phyloP scores from a whole-genome alignment of 345 rosid species.

The Arabidopsis thaliana region DNA sequence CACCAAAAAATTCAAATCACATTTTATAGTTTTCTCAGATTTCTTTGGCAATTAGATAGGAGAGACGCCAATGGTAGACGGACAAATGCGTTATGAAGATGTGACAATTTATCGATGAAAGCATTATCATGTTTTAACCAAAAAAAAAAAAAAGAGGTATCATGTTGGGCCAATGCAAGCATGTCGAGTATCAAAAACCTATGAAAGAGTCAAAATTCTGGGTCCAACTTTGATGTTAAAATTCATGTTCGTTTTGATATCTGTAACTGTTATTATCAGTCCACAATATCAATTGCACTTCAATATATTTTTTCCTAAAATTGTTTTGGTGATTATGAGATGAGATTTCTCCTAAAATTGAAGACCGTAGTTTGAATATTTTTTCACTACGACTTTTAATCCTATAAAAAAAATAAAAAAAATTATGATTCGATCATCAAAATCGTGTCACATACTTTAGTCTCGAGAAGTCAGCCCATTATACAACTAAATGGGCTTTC shows the following conservation, averaged over 20 bases:
- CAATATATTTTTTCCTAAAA: too few species aligned
- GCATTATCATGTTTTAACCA: not conserved
- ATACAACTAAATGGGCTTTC: constrained; percentile 22
- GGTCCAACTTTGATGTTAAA: not conserved
- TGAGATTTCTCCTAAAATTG: too few species aligned
- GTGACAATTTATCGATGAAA: not conserved
- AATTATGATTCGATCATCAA: too few species aligned
- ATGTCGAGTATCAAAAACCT: not conserved
- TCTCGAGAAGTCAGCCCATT: constrained; percentile 13
- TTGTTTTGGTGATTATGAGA: too few species aligned
- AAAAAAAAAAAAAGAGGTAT: not conserved
- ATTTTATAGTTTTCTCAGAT: not conserved
- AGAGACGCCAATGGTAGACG: not conserved
- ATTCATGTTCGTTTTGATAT: too few species aligned
- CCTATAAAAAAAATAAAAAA: too few species aligned
- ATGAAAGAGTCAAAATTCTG: not conserved
- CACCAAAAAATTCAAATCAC: not conserved
- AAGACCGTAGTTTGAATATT: too few species aligned
- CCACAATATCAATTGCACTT: too few species aligned
- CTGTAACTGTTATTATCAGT: too few species aligned
- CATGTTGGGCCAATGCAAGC: constrained; percentile 15
- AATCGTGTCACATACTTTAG: too few species aligned
- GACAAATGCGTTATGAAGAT: not conserved
- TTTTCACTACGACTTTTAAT: too few species aligned
- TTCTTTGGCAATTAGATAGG: constrained; percentile 2